These are phyloP conservation scores for Ailanthus altissimus DNA, from an alignment of 345 rosid genomes.

Conservation along the genomic window DNA sequence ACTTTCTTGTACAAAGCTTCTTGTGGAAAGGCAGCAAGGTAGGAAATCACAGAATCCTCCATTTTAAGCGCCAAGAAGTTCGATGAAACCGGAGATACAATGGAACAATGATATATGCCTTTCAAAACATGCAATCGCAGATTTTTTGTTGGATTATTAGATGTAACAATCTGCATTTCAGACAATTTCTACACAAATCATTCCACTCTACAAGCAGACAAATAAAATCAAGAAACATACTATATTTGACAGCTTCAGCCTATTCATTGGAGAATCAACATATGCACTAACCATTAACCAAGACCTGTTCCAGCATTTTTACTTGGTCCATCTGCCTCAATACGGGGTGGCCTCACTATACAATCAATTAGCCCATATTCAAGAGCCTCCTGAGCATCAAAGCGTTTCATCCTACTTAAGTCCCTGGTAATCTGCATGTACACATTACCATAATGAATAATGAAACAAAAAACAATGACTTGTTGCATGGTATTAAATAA, in stretches of 20 bases:
- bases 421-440: slow-evolving; percentile 60
- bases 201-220: slow-evolving; percentile 5
- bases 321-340: slow-evolving; percentile 53
- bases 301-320: slow-evolving; percentile 55
- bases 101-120: background rate
- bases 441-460: background rate
- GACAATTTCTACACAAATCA: background rate
- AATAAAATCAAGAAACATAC: background rate
- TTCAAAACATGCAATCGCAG: background rate
- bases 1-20: background rate
- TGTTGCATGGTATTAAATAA: background rate
- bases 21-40: background rate
- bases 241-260: background rate
- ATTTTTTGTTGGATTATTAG: background rate
- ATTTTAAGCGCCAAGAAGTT: background rate
- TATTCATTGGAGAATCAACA: background rate
- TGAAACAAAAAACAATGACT: background rate
- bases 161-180: background rate
- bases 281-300: slow-evolving; percentile 50
- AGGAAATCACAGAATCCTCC: background rate
- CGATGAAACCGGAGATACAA: background rate
- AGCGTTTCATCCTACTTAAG: slow-evolving; percentile 62
- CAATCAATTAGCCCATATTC: slow-evolving; percentile 83
- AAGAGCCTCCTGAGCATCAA: slow-evolving; percentile 68
- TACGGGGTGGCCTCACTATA: slow-evolving; percentile 63